A percentile compares a stretch with the other conserved stretches of the same genome.
Evolutionary conservation across 768 basidiomycete genomes (phyloP).

Genomic region (Sutorius australiensis): DNA sequence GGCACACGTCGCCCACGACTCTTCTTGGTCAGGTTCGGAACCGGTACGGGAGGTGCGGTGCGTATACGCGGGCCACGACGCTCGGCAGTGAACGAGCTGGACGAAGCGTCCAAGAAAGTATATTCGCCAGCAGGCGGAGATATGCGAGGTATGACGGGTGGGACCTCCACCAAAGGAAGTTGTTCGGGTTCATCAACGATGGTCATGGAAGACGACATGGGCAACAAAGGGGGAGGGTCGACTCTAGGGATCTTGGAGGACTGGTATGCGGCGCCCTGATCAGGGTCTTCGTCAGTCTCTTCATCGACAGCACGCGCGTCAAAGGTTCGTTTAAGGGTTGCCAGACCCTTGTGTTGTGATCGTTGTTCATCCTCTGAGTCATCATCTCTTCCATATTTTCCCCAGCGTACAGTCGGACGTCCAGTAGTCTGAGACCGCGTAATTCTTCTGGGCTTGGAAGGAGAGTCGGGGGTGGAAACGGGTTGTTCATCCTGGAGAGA

Average conservation of each 20-base stretch:
- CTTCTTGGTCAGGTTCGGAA: conserved; percentile 77
- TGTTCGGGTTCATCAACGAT: conserved; percentile 25
- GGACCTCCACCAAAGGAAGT: conserved; percentile 4
- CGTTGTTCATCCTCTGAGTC: conserved; percentile 25
- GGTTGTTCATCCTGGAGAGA: conserved; percentile 22
- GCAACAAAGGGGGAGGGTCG: conserved; percentile 22
- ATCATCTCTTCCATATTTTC: conserved; percentile 30
- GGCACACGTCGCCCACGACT: conserved; percentile 76
- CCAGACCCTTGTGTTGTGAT: conserved; percentile 12
- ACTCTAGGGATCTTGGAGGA: conserved; percentile 30
- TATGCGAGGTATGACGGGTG: conserved; percentile 7
- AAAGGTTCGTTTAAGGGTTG: conserved; percentile 31
- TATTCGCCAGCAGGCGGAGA: conserved; percentile 33
- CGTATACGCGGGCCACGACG: conserved; percentile 48
- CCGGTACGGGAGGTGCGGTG: conserved; percentile 60
- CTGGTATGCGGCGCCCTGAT: conserved; percentile 16
- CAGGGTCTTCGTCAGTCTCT: conserved; percentile 33
- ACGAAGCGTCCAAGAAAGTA: conserved; percentile 34
- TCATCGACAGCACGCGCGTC: conserved; percentile 35
- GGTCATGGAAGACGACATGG: conserved; percentile 28
- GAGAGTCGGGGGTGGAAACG: conserved; percentile 24
- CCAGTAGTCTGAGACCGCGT: conserved; percentile 35
- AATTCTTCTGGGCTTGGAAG: conserved; percentile 23
- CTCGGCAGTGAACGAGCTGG: conserved; percentile 36
- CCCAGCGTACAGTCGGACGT: conserved; percentile 34